Percentiles rank a stretch among this genome's conserved stretches.
phyloP scores from a whole-genome alignment of 2,329 filamentous ascomycete genomes.

The Aspergillus glaucus region DNA sequence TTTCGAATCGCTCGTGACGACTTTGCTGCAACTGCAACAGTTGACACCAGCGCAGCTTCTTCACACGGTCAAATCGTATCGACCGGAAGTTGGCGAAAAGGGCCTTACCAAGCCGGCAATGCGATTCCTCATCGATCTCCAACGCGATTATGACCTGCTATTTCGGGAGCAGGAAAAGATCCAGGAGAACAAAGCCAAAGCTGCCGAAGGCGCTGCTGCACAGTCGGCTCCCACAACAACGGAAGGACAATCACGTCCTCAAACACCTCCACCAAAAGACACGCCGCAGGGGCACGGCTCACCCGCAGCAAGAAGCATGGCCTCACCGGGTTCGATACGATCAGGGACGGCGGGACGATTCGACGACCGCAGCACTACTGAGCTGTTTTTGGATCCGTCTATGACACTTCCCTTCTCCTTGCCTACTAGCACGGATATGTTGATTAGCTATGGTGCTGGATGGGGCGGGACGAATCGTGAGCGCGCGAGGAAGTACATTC shows the following conservation, averaged over 20 bases:
- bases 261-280: conserved; percentile 16
- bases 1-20: conserved; percentile 78
- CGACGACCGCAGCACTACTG: conserved; percentile 24
- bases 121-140: conserved; percentile 75
- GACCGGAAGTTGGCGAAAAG: conserved; percentile 92
- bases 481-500: conserved; percentile 89
- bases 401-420: conserved; percentile 93
- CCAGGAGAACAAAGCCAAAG: conserved; percentile 18
- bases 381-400: conserved; percentile 74
- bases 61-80: conserved; percentile 86
- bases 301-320: conserved; percentile 3
- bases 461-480: conserved; percentile 90
- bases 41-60: conserved; percentile 83
- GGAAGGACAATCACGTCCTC: conserved; percentile 13
- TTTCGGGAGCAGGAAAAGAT: conserved; percentile 29
- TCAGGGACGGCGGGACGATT: conserved; percentile 7
- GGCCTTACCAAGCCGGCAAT: conserved; percentile 78
- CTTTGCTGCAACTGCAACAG: conserved; percentile 78
- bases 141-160: conserved; percentile 64
- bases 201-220: conserved; percentile 8
- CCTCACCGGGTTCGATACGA: conserved; percentile 19
- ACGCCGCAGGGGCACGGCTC: conserved; percentile 6
- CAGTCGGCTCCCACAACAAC: neutral
- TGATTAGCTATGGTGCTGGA: conserved; percentile 88
- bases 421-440: conserved; percentile 94